Evolutionary conservation across 129 eudicot genomes (phyloP).

Genomic region (Helianthus annuus): DNA sequence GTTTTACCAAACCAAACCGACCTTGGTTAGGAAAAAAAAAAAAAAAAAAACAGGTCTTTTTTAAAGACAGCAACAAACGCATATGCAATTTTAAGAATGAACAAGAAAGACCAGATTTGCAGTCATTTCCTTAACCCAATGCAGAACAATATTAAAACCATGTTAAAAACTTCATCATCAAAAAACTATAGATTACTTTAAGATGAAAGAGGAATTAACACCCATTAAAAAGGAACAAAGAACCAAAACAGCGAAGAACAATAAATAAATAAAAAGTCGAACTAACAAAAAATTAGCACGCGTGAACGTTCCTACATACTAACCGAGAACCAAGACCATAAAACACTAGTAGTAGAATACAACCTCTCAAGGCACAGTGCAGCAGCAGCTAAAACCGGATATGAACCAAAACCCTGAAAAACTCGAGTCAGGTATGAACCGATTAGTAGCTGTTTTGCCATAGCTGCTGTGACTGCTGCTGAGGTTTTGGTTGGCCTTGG

Average conservation of each 20-base stretch:
- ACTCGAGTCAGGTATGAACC: constrained; percentile 38
- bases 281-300: constrained; percentile 57
- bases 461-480: constrained; percentile 80
- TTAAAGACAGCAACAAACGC: neutral
- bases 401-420: constrained; percentile 59
- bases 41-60: too few relatives aligned
- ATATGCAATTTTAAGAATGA: neutral
- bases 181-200: constrained; percentile 26
- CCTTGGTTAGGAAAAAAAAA: neutral
- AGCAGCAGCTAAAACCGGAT: constrained; percentile 45
- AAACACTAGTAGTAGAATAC: constrained; percentile 53
- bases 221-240: constrained; percentile 3
- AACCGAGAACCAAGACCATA: constrained; percentile 34
- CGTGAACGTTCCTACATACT: constrained; percentile 56
- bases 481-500: constrained; percentile 82
- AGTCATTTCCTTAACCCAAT: neutral
- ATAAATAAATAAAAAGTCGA: constrained; percentile 23
- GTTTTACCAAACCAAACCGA: neutral
- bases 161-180: constrained; percentile 24
- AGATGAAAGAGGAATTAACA: constrained; percentile 12
- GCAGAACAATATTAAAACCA: constrained; percentile 1
- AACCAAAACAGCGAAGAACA: neutral
- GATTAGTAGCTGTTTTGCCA: constrained; percentile 87
- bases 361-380: constrained; percentile 64
- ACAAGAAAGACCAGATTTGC: neutral